A percentile compares a stretch with the other conserved stretches of the same genome.
These are phyloP conservation scores for Saccharomyces hybrid DNA, from an alignment of 1,139 yeast species.

Conservation along the genomic window DNA sequence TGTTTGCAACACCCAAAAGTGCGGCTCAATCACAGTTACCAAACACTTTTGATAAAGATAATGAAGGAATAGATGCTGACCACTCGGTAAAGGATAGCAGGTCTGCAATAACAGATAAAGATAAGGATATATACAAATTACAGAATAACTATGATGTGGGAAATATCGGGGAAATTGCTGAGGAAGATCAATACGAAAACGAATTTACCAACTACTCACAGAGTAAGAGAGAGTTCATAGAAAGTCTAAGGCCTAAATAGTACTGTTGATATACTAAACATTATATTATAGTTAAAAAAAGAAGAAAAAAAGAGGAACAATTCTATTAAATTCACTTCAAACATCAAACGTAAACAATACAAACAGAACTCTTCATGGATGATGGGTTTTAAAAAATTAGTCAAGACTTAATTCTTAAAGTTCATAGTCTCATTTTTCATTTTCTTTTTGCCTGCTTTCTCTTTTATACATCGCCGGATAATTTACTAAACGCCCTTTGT, in stretches of 20 bases:
- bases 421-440: neutral
- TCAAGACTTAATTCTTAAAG: neutral
- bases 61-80: neutral
- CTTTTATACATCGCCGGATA: neutral
- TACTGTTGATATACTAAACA: neutral
- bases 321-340: neutral
- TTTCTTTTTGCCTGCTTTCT: neutral
- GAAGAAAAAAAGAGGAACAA: neutral
- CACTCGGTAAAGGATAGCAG: neutral
- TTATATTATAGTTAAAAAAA: constrained; percentile 2
- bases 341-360: neutral
- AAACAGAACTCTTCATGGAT: neutral
- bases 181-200: constrained; percentile 38
- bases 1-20: constrained; percentile 23
- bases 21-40: constrained; percentile 5
- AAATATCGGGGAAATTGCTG: constrained; percentile 32
- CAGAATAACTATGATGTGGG: constrained; percentile 32
- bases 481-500: neutral
- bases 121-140: constrained; percentile 24
- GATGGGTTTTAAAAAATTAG: neutral
- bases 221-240: constrained; percentile 35
- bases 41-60: constrained; percentile 1
- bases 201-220: constrained; percentile 37
- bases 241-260: constrained; percentile 34
- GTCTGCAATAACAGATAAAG: constrained; percentile 6